Evolutionary conservation across 768 basidiomycete species (phyloP).

Genomic region (Baorangia bicolor): DNA sequence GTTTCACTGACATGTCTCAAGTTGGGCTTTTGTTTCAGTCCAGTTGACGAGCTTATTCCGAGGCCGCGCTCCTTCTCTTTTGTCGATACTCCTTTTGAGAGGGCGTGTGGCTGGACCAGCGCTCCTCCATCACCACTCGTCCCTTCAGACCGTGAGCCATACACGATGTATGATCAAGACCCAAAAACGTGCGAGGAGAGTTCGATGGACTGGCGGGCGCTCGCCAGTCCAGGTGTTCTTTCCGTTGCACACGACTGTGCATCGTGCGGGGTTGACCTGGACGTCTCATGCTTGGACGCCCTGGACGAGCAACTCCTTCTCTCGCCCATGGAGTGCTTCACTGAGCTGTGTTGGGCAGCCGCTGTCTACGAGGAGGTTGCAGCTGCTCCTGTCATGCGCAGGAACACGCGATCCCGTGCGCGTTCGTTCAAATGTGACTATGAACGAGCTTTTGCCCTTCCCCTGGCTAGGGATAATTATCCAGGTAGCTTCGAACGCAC

Average conservation of each 20-base stretch:
- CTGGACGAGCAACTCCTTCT: conserved; percentile 42
- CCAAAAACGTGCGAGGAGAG: conserved; percentile 3
- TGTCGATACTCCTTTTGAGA: conserved; percentile 11
- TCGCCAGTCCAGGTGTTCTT: conserved; percentile 6
- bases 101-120: conserved; percentile 23
- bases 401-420: conserved; percentile 1
- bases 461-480: conserved; percentile 3
- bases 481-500: conserved; percentile 9
- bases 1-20: conserved; percentile 14
- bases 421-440: conserved; percentile 18
- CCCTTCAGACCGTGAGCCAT: conserved; percentile 1
- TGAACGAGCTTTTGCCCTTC: neutral
- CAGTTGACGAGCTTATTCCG: conserved; percentile 9
- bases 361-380: conserved; percentile 32
- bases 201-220: neutral
- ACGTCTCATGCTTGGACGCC: conserved; percentile 35
- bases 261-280: conserved; percentile 34
- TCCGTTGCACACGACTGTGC: conserved; percentile 25
- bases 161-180: conserved; percentile 6
- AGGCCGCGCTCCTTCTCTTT: conserved; percentile 16
- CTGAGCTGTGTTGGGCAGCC: conserved; percentile 40
- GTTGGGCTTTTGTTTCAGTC: conserved; percentile 25
- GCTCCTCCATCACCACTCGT: conserved; percentile 13
- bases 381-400: neutral
- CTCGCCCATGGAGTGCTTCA: conserved; percentile 39